Base-by-base conservation (phyloP, 768 basidiomycete genomes). In the Collybia mongolica region DNA sequence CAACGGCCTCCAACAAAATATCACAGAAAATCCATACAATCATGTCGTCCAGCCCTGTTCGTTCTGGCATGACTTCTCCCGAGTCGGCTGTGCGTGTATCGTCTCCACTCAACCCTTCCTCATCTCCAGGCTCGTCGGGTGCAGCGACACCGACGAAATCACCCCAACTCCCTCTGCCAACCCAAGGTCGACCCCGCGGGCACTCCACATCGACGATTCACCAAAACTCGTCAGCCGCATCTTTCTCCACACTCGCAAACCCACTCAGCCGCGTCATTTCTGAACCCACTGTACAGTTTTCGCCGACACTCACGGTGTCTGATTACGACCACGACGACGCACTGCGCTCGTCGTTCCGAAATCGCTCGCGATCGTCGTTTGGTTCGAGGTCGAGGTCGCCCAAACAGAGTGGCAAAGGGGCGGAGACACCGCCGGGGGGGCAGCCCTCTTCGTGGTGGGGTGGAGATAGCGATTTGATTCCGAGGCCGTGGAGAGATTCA, bases 401-500 rank as follows among this genome's bases (percentile, higher is more conserved):
- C 5, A 5, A 32, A 8, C 35, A 32, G 32, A 45, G n/a, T 8
- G 7, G 12, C 22, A 32, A n/a, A 37, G 45, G 42, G 4, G 20
- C 14, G 0, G 11, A 19, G 17, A 49, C 55, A 20, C 52, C 55
- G 15, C 55, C 48, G 1, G 51, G 47, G 32, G 49, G 36, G 11
- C 28, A 23, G 5, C 46, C 53, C 3, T 43, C 41, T 5, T 49
- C 36, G 5, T 54, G 52, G 52, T 54, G 52, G 52, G 42, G 28
- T 5, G 47, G 18, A 1, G n/a, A 12, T 6, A 32, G 17, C 11
- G 53, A 51, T 28, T 15, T 49, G 19, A 37, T 41, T 5, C 48
- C 58, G n/a, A 52, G 63, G 22, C 62, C 66, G 29, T 69, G 68
- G 68, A 55, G 56, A 3, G 63, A 64, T 32, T 49, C 49, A 12